Percentiles rank a stretch among this genome's conserved stretches.
phyloP scores from a whole-genome alignment of 805 yeast species.

The Spathaspora passalidarum region DNA sequence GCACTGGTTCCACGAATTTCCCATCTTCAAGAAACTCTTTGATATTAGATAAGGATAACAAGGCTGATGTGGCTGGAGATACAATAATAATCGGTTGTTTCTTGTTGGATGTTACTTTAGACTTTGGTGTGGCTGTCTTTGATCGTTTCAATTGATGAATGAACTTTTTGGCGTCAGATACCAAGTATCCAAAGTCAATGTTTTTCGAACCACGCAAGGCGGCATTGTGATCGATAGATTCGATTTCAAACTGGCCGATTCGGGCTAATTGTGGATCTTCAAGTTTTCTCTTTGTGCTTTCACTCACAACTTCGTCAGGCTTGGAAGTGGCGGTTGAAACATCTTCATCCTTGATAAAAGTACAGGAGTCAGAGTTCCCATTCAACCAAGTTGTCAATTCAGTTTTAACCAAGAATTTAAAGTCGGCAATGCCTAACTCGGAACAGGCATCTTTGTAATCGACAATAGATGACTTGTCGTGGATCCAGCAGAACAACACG shows the following conservation, averaged over 20 bases:
- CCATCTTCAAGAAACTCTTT: conserved; percentile 65
- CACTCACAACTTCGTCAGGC: background rate
- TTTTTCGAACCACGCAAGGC: conserved; percentile 64
- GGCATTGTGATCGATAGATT: conserved; percentile 55
- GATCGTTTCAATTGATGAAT: conserved; percentile 47
- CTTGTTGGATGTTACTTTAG: conserved; percentile 15
- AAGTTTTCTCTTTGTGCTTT: conserved; percentile 17
- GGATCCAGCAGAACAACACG: conserved; percentile 74
- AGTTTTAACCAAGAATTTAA: conserved; percentile 80
- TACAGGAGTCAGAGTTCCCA: conserved; percentile 62
- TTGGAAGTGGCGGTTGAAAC: conserved; percentile 11
- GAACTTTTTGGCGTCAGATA: conserved; percentile 62
- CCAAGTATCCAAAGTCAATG: conserved; percentile 64
- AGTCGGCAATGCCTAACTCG: conserved; percentile 57
- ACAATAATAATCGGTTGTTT: conserved; percentile 43
- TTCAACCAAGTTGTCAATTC: conserved; percentile 80
- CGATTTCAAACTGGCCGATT: conserved; percentile 47
- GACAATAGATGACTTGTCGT: conserved; percentile 69
- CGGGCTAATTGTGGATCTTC: conserved; percentile 51
- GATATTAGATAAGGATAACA: conserved; percentile 37
- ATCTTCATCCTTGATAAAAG: conserved; percentile 36
- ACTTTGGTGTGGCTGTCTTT: conserved; percentile 11
- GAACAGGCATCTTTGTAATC: conserved; percentile 78
- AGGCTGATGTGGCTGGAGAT: conserved; percentile 45
- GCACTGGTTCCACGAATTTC: conserved; percentile 53